phyloP scores from a whole-genome alignment of 306 rosid species.

The Begonia masoniana region DNA sequence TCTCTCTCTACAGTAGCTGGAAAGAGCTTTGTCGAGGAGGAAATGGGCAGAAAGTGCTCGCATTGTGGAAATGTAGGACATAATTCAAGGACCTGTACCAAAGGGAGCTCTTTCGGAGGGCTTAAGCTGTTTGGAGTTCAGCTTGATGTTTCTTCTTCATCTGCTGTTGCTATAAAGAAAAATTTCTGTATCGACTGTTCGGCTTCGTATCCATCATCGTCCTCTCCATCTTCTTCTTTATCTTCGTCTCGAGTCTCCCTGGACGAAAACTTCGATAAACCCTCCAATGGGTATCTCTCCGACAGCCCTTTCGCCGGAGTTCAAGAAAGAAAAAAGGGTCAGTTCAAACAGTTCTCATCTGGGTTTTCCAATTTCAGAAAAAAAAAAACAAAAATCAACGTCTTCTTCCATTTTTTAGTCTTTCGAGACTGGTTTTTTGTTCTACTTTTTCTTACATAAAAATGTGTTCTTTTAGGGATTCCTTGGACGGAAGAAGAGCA shows the following conservation, averaged over 20 bases:
- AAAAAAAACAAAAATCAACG: not conserved
- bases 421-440: too few species aligned
- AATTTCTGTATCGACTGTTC: conserved; percentile 71
- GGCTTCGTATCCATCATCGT: conserved; percentile 25
- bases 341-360: not conserved
- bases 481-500: conserved; percentile 98
- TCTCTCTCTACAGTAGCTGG: conserved; percentile 5
- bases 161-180: conserved; percentile 37
- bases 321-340: conserved; percentile 76
- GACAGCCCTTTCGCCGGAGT: conserved; percentile 45
- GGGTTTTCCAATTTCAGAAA: not conserved
- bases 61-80: conserved; percentile 93
- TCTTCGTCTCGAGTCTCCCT: conserved; percentile 29
- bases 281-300: conserved; percentile 50
- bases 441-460: too few species aligned
- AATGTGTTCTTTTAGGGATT: conserved; percentile 31
- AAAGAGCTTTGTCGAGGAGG: conserved; percentile 10
- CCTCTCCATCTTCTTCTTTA: conserved; percentile 32
- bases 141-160: conserved; percentile 21
- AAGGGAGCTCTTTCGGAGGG: conserved; percentile 17
- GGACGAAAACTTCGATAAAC: conserved; percentile 23
- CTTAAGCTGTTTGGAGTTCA: conserved; percentile 80
- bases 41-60: conserved; percentile 94
- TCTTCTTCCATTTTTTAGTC: not conserved
- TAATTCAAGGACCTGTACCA: conserved; percentile 86